phyloP scores from a whole-genome alignment of 192 early-diverging fungal genomes.

The Coemansia aciculifera region DNA sequence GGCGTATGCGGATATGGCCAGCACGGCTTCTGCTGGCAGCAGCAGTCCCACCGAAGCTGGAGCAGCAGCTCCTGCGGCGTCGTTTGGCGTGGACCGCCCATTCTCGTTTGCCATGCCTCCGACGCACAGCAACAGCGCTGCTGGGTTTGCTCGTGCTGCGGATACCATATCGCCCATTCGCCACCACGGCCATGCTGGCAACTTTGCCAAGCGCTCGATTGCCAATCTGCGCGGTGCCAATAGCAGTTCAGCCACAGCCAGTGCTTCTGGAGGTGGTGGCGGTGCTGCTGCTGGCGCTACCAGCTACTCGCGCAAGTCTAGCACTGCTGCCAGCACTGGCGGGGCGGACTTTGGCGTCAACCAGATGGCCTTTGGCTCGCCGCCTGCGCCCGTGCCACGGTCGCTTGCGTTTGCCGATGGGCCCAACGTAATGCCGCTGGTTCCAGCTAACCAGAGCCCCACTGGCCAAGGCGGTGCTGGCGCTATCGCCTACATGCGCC shows the following conservation, averaged over 20 bases:
- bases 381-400: constrained; percentile 46
- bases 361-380: constrained; percentile 39
- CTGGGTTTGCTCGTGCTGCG: constrained; percentile 32
- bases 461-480: neutral
- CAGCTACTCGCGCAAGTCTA: constrained; percentile 32
- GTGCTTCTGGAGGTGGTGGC: neutral
- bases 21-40: neutral
- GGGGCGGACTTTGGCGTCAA: constrained; percentile 12
- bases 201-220: constrained; percentile 55
- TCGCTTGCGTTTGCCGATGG: constrained; percentile 38
- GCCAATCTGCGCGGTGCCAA: constrained; percentile 39
- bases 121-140: constrained; percentile 3
- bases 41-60: neutral
- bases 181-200: constrained; percentile 19
- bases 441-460: neutral
- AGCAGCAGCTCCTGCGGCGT: neutral
- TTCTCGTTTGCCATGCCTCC: constrained; percentile 38
- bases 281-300: neutral
- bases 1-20: constrained; percentile 1
- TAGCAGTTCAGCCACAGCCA: neutral
- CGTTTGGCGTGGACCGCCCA: constrained; percentile 19
- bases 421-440: constrained; percentile 10
- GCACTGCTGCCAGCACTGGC: neutral
- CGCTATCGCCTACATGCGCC: constrained; percentile 18
- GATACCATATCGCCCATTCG: constrained; percentile 32